Conservation (phyloP, 805 yeast genomes). For the Candida tallmaniae region DNA sequence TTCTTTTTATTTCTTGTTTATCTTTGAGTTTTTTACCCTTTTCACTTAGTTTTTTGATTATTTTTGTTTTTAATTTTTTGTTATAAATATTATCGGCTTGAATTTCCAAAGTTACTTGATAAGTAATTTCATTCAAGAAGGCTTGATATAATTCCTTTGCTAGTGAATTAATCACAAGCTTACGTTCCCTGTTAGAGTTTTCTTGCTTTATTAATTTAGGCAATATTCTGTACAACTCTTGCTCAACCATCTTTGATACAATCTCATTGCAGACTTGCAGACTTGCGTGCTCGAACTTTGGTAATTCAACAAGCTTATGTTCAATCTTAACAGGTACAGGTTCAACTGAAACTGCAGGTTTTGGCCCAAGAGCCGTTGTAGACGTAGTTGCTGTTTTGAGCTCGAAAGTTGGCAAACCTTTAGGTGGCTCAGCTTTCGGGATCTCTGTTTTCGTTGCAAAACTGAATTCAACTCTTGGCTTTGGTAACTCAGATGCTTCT, state of each 20-base stretch:
- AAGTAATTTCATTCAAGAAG: slow-evolving; percentile 55
- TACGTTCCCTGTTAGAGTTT: slow-evolving; percentile 18
- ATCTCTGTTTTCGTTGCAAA: too few relatives aligned
- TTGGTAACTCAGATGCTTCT: background rate
- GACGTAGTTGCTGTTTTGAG: too few relatives aligned
- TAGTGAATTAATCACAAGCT: slow-evolving; percentile 30
- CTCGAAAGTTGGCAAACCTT: too few relatives aligned
- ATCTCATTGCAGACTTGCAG: slow-evolving; percentile 16
- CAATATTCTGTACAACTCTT: slow-evolving; percentile 21
- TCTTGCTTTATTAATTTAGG: slow-evolving; percentile 21
- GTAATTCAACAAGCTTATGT: too few relatives aligned
- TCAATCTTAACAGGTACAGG: too few relatives aligned
- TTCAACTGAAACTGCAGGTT: too few relatives aligned
- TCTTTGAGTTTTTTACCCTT: slow-evolving; percentile 19
- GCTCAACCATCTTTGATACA: slow-evolving; percentile 15
- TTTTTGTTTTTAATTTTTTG: slow-evolving; percentile 21
- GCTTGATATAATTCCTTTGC: slow-evolving; percentile 53
- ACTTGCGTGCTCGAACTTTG: slow-evolving; percentile 8
- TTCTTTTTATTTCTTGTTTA: slow-evolving; percentile 19
- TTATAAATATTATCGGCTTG: slow-evolving; percentile 42
- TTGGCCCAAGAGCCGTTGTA: too few relatives aligned
- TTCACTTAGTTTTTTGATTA: slow-evolving; percentile 26
- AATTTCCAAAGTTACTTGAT: slow-evolving; percentile 36
- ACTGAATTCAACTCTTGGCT: too few relatives aligned
- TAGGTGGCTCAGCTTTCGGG: too few relatives aligned